These are phyloP conservation scores for Vanrija sp. DNA, from an alignment of 1,284 basidiomycete genomes.

Conservation along the genomic window DNA sequence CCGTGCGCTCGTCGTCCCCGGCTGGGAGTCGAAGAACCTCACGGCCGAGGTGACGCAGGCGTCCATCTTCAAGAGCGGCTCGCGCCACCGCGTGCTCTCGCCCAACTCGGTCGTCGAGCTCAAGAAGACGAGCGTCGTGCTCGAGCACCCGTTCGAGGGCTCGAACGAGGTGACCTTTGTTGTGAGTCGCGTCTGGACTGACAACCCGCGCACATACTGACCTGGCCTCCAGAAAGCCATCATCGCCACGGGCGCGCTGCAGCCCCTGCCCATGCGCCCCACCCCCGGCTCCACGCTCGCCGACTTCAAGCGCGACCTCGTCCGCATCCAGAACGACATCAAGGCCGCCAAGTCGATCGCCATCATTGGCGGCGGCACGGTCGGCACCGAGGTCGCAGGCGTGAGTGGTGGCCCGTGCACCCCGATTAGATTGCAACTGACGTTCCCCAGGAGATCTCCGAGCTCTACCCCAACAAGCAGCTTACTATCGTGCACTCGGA, in stretches of 20 bases:
- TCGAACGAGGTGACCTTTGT: constrained; percentile 44
- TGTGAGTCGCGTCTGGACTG: constrained; percentile 23
- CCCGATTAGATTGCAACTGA: neutral
- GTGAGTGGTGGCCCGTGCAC: constrained; percentile 18
- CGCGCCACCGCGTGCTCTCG: constrained; percentile 35
- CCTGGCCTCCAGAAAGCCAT: constrained; percentile 27
- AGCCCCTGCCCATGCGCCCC: constrained; percentile 44
- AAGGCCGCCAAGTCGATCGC: constrained; percentile 37
- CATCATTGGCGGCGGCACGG: constrained; percentile 50
- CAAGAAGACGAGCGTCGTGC: constrained; percentile 29
- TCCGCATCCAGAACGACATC: constrained; percentile 37
- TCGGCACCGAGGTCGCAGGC: constrained; percentile 52
- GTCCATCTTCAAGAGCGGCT: constrained; percentile 34
- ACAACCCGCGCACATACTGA: neutral
- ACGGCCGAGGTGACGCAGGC: constrained; percentile 31
- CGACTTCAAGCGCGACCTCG: constrained; percentile 24
- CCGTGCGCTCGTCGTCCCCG: constrained; percentile 48
- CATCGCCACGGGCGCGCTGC: constrained; percentile 43
- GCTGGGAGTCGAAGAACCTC: constrained; percentile 47
- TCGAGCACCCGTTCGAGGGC: constrained; percentile 46
- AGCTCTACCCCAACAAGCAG: constrained; percentile 29
- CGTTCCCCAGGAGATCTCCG: constrained; percentile 20
- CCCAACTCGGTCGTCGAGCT: constrained; percentile 45
- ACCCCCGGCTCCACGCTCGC: constrained; percentile 21
- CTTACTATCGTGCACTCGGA: constrained; percentile 31